Evolutionary conservation across 768 basidiomycete species (phyloP).

Genomic region (Tephrocybe sp.): DNA sequence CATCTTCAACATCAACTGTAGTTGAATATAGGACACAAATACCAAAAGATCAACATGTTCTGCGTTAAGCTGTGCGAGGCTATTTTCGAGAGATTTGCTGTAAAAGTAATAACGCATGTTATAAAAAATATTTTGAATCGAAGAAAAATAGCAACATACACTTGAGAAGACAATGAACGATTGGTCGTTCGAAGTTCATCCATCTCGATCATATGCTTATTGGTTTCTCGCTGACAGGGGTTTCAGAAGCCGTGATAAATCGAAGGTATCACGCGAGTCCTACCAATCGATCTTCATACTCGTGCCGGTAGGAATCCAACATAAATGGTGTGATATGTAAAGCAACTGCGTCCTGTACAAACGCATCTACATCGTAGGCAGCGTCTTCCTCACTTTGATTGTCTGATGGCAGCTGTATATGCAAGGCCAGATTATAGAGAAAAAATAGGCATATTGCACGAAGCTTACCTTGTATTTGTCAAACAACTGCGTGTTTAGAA

Average conservation of each 20-base stretch:
- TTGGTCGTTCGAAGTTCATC: conserved; percentile 82
- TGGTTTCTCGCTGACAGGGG: conserved; percentile 52
- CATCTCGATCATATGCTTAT: conserved; percentile 81
- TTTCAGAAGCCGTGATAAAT: background rate
- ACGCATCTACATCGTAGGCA: conserved; percentile 71
- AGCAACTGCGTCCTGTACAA: conserved; percentile 84
- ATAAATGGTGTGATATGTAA: conserved; percentile 93
- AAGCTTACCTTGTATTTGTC: conserved; percentile 65
- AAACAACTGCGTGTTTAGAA: conserved; percentile 77
- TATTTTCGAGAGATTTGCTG: conserved; percentile 80
- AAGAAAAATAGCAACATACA: conserved; percentile 51
- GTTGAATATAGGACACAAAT: conserved; percentile 14
- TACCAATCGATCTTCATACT: conserved; percentile 80
- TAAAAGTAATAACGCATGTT: conserved; percentile 7
- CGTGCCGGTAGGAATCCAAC: conserved; percentile 86
- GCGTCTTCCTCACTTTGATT: conserved; percentile 25
- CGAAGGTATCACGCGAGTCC: conserved; percentile 9
- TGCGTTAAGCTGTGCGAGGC: conserved; percentile 71
- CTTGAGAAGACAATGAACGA: conserved; percentile 68
- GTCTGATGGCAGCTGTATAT: conserved; percentile 25
- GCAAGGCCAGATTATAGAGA: background rate
- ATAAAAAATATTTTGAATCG: background rate
- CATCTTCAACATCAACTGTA: background rate
- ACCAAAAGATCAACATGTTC: conserved; percentile 83
- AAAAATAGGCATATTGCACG: conserved; percentile 3